Base-by-base conservation (phyloP, 1,284 basidiomycete genomes). In the Ustilago curta region DNA sequence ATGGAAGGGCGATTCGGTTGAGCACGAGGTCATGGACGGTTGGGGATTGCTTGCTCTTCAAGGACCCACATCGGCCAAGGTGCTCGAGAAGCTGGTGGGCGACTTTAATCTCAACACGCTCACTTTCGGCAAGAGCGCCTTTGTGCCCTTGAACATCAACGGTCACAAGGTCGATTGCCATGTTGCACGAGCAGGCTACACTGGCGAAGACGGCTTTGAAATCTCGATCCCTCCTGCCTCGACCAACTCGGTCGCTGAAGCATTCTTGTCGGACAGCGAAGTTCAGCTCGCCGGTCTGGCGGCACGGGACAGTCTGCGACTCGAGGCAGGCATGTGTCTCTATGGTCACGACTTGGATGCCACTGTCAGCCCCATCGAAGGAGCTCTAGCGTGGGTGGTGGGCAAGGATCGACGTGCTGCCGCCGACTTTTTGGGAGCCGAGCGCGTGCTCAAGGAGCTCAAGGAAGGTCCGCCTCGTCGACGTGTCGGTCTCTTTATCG, bases 281-380 rank as follows among this genome's bases (percentile, higher is more conserved):
- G 93, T 97, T 2, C 90, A 93, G 85, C 88, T 97, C 6, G 92
- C 93, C 0, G 96, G 97, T 18, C 89, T 99, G 4, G 96, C 94
- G 21, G 94, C 95, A 11, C 90, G 97, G 47, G 97, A 99, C 85
- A 94, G 92, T 78, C 87, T 99, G 19, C 90, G 96, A 37, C 88
- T 99, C 40, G 96, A 99, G 86, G 96, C 96, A 0, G 96, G 96
- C n/a, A 92, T 99, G 91, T 99, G 96, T 85, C 88, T 99, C 45
- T 97, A 98, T 84, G 96, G 96, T 0, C 91, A 95, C 82, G 96
- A 99, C 83, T 97, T 81, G 19, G 91, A 97, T 84, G 94, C 97
- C 85, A 88, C 87, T 44, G 92, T 92, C 5, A 90, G 90, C 1
- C 94, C 94, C 0, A 90, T 98, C 18, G 96, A 85, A 50, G 97